These are phyloP conservation scores for Talaromyces amestolkiae DNA, from an alignment of 2,329 filamentous ascomycete genomes.

Conservation along the genomic window DNA sequence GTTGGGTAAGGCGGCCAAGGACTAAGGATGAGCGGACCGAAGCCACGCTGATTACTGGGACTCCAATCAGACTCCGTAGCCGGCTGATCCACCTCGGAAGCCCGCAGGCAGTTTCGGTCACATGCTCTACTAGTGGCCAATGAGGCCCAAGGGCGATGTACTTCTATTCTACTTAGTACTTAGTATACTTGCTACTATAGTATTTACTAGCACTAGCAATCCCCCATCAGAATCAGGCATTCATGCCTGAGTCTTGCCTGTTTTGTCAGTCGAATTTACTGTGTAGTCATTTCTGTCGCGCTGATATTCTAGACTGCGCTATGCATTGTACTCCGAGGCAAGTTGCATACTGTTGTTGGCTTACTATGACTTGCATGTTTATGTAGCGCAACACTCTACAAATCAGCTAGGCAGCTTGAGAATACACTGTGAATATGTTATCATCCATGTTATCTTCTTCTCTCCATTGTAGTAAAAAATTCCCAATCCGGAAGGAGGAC, in stretches of 20 bases:
- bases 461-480: neutral
- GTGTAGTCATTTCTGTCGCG: neutral
- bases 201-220: neutral
- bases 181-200: too few species aligned
- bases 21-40: constrained; percentile 18
- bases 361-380: neutral
- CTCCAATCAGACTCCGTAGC: constrained; percentile 12
- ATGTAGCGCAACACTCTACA: neutral
- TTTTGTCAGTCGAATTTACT: neutral
- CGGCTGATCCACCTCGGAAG: constrained; percentile 16
- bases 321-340: neutral
- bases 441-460: neutral
- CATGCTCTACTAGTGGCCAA: constrained; percentile 17
- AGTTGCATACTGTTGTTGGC: neutral
- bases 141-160: neutral
- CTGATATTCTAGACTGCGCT: neutral
- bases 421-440: too few species aligned
- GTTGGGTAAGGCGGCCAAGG: neutral
- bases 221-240: constrained; percentile 11
- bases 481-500: neutral
- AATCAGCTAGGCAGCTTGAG: neutral
- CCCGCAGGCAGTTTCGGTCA: constrained; percentile 20
- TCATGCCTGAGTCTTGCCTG: constrained; percentile 6
- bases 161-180: neutral
- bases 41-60: constrained; percentile 21